Evolutionary conservation across 306 rosid genomes (phyloP).

Genomic region (Trifolium dubium): DNA sequence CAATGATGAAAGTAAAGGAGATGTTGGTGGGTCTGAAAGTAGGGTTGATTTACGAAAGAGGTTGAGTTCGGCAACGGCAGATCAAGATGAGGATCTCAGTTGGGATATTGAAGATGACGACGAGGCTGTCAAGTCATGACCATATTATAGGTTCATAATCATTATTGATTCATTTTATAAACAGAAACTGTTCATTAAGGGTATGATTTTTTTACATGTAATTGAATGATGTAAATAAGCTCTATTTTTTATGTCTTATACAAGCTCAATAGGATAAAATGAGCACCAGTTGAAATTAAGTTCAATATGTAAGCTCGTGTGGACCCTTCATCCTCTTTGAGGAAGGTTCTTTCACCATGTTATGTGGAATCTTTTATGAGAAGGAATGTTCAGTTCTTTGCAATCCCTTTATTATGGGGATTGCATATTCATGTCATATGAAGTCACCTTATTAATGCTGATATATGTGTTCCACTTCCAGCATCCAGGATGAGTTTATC

Average conservation of each 20-base stretch:
- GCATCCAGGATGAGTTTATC: not conserved
- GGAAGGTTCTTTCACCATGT: constrained; percentile 31
- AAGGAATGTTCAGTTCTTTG: constrained; percentile 28
- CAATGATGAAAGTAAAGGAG: constrained; percentile 63
- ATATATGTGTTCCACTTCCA: constrained; percentile 26
- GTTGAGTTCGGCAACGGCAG: constrained; percentile 49
- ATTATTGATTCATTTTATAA: constrained; percentile 35
- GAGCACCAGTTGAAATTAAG: constrained; percentile 36
- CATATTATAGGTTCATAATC: constrained; percentile 22
- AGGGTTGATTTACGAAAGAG: constrained; percentile 65
- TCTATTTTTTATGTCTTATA: constrained; percentile 24
- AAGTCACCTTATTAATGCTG: not conserved
- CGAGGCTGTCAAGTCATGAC: constrained; percentile 56
- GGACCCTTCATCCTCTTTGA: constrained; percentile 12
- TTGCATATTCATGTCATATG: not conserved
- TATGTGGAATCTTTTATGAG: constrained; percentile 24
- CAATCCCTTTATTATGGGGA: not conserved
- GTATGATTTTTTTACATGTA: constrained; percentile 47
- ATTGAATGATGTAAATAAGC: constrained; percentile 44
- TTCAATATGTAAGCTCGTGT: constrained; percentile 31
- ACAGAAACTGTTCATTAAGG: constrained; percentile 34
- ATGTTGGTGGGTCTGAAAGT: constrained; percentile 42
- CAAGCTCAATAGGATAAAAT: constrained; percentile 18
- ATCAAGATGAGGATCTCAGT: constrained; percentile 82
- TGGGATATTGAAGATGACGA: constrained; percentile 91